A percentile compares a stretch with the other conserved stretches of the same genome.
Conservation (phyloP, 2,329 filamentous ascomycete species). For the Whalleya microplaca region DNA sequence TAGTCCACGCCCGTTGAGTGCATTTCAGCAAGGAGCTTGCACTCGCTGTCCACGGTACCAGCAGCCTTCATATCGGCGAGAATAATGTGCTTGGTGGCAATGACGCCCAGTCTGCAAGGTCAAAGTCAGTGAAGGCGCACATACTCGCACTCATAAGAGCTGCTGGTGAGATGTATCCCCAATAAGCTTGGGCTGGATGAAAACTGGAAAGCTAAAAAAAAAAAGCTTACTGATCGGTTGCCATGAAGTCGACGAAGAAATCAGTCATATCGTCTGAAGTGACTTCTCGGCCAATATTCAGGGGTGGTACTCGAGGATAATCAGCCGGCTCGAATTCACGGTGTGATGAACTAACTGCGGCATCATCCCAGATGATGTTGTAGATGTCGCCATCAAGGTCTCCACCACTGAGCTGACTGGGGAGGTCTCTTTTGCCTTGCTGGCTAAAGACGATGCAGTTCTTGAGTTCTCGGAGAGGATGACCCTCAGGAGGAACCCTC, state of each 20-base stretch:
- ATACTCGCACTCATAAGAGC: background rate
- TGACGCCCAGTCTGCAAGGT: conserved; percentile 44
- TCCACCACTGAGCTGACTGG: conserved; percentile 78
- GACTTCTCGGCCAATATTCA: conserved; percentile 65
- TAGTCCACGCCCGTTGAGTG: conserved; percentile 77
- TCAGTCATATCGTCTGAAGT: conserved; percentile 69
- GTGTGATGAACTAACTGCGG: conserved; percentile 46
- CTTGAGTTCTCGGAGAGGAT: conserved; percentile 62
- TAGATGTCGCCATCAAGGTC: conserved; percentile 86
- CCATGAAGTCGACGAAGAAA: conserved; percentile 70
- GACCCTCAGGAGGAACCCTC: conserved; percentile 60
- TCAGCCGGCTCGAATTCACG: conserved; percentile 63
- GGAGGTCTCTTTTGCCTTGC: conserved; percentile 71
- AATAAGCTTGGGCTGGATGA: background rate
- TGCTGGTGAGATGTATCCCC: too few species aligned
- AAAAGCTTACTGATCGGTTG: conserved; percentile 35
- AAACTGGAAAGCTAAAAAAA: background rate
- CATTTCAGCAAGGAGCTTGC: conserved; percentile 60
- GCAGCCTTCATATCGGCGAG: conserved; percentile 59
- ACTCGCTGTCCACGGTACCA: conserved; percentile 50
- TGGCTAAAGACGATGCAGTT: conserved; percentile 84
- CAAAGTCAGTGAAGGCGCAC: conserved; percentile 1
- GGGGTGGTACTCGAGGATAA: conserved; percentile 63
- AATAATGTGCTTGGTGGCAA: conserved; percentile 66
- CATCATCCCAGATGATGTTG: conserved; percentile 74